Conservation (phyloP, 805 yeast genomes). For the Candida verbasci region DNA sequence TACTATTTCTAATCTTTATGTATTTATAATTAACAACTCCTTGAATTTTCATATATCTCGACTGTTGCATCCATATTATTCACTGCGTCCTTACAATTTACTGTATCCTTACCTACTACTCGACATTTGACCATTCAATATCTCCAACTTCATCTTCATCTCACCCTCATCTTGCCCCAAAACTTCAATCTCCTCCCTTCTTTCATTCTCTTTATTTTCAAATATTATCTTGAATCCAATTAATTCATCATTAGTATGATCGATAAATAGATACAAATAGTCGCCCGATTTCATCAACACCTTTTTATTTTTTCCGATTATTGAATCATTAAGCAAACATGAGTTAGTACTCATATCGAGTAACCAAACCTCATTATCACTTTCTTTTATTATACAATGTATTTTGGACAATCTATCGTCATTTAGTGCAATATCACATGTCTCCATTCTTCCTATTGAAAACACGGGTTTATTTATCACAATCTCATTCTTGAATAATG, state of each 20-base stretch:
- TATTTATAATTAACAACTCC: no score
- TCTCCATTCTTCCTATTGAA: slow-evolving; percentile 68
- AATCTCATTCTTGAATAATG: slow-evolving; percentile 45
- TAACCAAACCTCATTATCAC: slow-evolving; percentile 73
- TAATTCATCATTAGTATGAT: slow-evolving; percentile 46
- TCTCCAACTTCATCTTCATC: neutral
- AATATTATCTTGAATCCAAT: slow-evolving; percentile 52
- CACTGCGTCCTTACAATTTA: no score
- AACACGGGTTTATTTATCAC: slow-evolving; percentile 65
- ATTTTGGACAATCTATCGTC: slow-evolving; percentile 80
- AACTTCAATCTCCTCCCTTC: slow-evolving; percentile 1
- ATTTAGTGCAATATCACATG: slow-evolving; percentile 54
- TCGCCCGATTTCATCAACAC: slow-evolving; percentile 62
- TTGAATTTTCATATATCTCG: no score
- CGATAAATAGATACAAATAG: slow-evolving; percentile 60
- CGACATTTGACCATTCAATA: neutral
- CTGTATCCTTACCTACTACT: no score
- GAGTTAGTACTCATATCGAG: slow-evolving; percentile 78
- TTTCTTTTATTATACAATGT: slow-evolving; percentile 68
- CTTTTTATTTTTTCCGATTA: slow-evolving; percentile 60
- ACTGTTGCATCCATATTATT: no score
- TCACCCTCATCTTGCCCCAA: slow-evolving; percentile 2
- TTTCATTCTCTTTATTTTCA: slow-evolving; percentile 13
- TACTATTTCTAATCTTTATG: no score
- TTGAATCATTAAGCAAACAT: slow-evolving; percentile 61